A percentile compares a stretch with the other conserved stretches of the same genome.
Evolutionary conservation across 345 rosid species (phyloP).

Genomic region (Kernera saxatilis): DNA sequence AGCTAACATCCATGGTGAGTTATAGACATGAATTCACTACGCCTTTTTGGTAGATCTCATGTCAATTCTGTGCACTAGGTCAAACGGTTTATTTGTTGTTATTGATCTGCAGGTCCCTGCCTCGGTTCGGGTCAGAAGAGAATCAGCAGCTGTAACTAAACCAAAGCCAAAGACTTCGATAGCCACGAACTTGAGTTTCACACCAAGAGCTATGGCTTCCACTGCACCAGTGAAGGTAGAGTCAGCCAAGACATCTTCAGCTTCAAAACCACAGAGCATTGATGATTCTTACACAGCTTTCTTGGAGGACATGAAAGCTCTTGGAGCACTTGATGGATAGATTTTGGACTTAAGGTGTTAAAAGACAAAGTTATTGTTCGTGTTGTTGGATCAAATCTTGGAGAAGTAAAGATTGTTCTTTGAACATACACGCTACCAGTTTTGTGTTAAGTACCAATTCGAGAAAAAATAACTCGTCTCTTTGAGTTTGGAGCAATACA

Average conservation of each 20-base stretch:
- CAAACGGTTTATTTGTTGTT: neutral
- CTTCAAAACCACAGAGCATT: constrained; percentile 63
- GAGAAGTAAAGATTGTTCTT: neutral
- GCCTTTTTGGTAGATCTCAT: neutral
- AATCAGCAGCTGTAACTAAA: constrained; percentile 53
- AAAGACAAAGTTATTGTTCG: neutral
- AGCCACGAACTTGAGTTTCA: constrained; percentile 31
- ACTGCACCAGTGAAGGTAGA: constrained; percentile 45
- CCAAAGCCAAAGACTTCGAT: constrained; percentile 56
- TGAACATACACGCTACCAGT: neutral
- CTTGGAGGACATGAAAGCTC: constrained; percentile 98
- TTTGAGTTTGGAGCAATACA: neutral
- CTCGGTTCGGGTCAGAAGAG: constrained; percentile 92
- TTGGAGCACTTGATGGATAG: constrained; percentile 90
- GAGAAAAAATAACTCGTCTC: neutral
- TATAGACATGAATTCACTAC: neutral
- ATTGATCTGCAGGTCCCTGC: constrained; percentile 73
- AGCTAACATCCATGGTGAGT: constrained; percentile 92
- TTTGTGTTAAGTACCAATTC: constrained; percentile 5
- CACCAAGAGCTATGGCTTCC: constrained; percentile 40
- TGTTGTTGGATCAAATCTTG: constrained; percentile 13
- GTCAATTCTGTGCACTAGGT: neutral
- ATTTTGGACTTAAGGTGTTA: neutral
- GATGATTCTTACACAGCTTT: constrained; percentile 87
- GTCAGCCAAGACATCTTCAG: constrained; percentile 36